phyloP scores from a whole-genome alignment of 192 early-diverging fungal species.

The Physocladia obscura region DNA sequence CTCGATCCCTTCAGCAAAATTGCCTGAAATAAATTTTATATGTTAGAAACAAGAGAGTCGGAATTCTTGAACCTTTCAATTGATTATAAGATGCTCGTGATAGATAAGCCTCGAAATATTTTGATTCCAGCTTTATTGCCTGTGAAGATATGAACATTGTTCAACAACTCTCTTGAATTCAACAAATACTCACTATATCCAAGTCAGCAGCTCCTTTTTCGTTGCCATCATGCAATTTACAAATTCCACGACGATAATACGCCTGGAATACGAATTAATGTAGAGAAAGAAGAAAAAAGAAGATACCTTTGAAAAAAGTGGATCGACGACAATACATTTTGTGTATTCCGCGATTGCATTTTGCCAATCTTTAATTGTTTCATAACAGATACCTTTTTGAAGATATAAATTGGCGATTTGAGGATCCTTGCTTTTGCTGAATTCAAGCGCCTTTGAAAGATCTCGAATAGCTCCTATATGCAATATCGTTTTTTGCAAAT shows the following conservation, averaged over 20 bases:
- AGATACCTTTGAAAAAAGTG: slow-evolving; percentile 44
- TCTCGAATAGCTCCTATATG: slow-evolving; percentile 48
- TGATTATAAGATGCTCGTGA: slow-evolving; percentile 52
- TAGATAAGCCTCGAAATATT: slow-evolving; percentile 56
- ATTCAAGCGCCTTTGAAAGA: slow-evolving; percentile 39
- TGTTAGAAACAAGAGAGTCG: neutral
- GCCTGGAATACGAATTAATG: slow-evolving; percentile 27
- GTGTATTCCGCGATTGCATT: slow-evolving; percentile 46
- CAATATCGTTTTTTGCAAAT: neutral
- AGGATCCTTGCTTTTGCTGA: slow-evolving; percentile 44
- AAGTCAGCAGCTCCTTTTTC: slow-evolving; percentile 41
- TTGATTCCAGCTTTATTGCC: slow-evolving; percentile 45
- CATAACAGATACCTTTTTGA: slow-evolving; percentile 57
- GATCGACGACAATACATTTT: slow-evolving; percentile 39
- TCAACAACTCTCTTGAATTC: neutral
- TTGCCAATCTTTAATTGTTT: slow-evolving; percentile 44
- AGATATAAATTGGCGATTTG: slow-evolving; percentile 45
- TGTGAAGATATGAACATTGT: neutral
- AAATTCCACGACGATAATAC: slow-evolving; percentile 55
- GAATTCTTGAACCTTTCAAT: slow-evolving; percentile 30
- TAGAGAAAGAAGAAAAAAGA: neutral
- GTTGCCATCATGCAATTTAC: slow-evolving; percentile 44
- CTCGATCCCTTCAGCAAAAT: slow-evolving; percentile 39
- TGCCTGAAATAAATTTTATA: neutral
- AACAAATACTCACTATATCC: slow-evolving; percentile 30